These are phyloP conservation scores for Dictyostelium discoideum DNA, from an alignment of 78 protist genomes.

Conservation along the genomic window DNA sequence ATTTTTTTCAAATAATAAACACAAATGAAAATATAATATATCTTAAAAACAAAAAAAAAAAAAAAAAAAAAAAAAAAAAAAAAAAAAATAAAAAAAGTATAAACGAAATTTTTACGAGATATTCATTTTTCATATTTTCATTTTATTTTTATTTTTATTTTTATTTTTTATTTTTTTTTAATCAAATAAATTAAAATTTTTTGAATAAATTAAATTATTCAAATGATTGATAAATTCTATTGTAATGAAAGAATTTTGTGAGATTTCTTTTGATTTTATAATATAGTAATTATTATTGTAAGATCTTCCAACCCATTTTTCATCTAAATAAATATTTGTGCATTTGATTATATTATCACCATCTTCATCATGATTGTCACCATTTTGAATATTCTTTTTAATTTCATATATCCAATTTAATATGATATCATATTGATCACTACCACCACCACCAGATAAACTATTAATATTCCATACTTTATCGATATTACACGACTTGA, in stretches of 20 bases:
- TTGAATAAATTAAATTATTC: background rate
- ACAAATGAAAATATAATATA: too few relatives aligned
- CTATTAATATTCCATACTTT: background rate
- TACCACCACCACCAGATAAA: background rate
- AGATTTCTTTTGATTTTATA: background rate
- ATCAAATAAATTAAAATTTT: background rate
- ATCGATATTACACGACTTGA: background rate
- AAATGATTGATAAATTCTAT: background rate
- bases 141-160: too few relatives aligned
- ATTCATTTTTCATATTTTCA: background rate
- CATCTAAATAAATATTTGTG: conserved; percentile 3
- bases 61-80: background rate
- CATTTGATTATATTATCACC: background rate
- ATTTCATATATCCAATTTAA: conserved; percentile 6
- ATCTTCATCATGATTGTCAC: background rate
- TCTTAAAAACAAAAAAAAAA: background rate
- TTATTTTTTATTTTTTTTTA: background rate
- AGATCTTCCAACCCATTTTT: conserved; percentile 12
- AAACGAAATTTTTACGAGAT: background rate
- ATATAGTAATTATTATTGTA: background rate
- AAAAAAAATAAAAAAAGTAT: background rate
- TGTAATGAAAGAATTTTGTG: background rate
- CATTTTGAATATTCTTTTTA: background rate
- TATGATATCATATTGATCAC: background rate
- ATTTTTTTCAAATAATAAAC: too few relatives aligned